phyloP scores from a whole-genome alignment of 148 eudicot species.

The Salicornia ramosissima region DNA sequence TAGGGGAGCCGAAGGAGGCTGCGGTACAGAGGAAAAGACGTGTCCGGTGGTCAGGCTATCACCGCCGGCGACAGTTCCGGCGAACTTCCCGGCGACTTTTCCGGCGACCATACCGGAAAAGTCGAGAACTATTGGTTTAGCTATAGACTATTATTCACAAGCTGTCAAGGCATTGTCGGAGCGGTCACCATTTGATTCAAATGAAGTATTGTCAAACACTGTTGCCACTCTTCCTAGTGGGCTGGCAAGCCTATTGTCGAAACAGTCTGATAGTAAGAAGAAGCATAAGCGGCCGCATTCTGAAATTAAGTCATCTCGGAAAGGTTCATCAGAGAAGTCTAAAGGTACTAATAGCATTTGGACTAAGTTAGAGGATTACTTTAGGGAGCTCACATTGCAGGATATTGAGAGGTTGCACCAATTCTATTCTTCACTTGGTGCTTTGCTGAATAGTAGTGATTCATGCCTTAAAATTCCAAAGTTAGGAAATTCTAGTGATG shows the following conservation, averaged over 20 bases:
- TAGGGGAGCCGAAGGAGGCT: constrained; percentile 56
- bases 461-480: constrained; percentile 46
- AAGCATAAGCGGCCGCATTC: constrained; percentile 64
- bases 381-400: constrained; percentile 53
- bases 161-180: constrained; percentile 61
- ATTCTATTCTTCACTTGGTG: constrained; percentile 26
- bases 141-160: constrained; percentile 60
- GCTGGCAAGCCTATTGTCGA: constrained; percentile 51
- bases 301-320: constrained; percentile 44
- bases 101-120: constrained; percentile 26
- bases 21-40: constrained; percentile 51
- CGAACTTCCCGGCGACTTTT: constrained; percentile 13
- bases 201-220: constrained; percentile 42
- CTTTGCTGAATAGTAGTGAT: constrained; percentile 23
- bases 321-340: constrained; percentile 38
- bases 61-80: constrained; percentile 31
- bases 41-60: constrained; percentile 30
- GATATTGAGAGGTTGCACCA: constrained; percentile 62
- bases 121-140: constrained; percentile 4
- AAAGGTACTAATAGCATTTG: constrained; percentile 44
- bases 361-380: constrained; percentile 71
- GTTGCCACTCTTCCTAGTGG: constrained; percentile 54
- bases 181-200: constrained; percentile 77
- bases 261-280: constrained; percentile 55
- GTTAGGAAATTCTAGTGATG: constrained; percentile 28